phyloP scores from a whole-genome alignment of 73 alveolate species.

The Tetrahymena thermophila region DNA sequence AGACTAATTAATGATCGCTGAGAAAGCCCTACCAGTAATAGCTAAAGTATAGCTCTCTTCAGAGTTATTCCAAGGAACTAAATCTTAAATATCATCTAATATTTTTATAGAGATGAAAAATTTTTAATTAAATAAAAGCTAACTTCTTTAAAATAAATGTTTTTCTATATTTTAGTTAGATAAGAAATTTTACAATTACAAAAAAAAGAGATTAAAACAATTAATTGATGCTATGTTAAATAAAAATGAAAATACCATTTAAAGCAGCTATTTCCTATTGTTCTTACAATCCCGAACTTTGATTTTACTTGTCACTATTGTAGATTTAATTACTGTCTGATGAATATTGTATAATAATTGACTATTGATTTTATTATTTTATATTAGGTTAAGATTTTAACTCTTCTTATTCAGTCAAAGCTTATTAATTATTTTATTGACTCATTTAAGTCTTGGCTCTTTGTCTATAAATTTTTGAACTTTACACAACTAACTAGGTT shows the following conservation, averaged over 20 bases:
- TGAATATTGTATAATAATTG: neutral
- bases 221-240: neutral
- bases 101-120: constrained; percentile 30
- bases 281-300: neutral
- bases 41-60: constrained; percentile 35
- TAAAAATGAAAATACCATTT: neutral
- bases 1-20: neutral
- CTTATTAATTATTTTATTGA: neutral
- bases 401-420: neutral
- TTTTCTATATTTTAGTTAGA: no score
- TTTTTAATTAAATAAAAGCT: no score
- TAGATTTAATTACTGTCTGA: neutral
- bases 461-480: neutral
- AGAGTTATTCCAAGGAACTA: constrained; percentile 36
- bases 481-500: neutral
- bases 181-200: no score
- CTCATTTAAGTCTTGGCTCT: neutral
- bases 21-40: constrained; percentile 53
- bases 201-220: neutral
- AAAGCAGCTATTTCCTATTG: constrained; percentile 11
- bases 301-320: neutral
- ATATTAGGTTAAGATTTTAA: no score
- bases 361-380: no score
- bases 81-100: neutral
- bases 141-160: no score